Conservation (phyloP, 495 filamentous ascomycete species). For the Hypoxylon subgilvum region DNA sequence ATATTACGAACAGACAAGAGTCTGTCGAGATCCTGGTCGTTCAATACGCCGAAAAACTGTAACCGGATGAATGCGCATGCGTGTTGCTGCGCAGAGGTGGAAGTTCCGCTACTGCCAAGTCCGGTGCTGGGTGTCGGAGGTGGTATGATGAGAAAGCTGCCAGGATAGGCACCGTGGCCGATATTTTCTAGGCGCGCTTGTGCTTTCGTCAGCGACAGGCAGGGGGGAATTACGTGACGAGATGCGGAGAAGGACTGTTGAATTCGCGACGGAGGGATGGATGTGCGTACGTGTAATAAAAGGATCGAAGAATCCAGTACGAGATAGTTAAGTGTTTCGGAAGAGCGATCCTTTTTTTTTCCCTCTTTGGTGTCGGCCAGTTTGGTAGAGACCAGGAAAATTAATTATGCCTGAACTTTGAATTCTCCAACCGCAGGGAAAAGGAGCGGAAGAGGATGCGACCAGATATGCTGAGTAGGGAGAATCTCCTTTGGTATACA, state of each 20-base stretch:
- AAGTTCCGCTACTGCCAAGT: slow-evolving; percentile 4
- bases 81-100: slow-evolving; percentile 22
- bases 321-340: neutral
- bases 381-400: slow-evolving; percentile 15
- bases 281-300: slow-evolving; percentile 21
- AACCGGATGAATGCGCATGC: slow-evolving; percentile 17
- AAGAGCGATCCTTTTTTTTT: slow-evolving; percentile 19
- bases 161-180: neutral
- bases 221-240: too few species aligned
- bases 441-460: slow-evolving; percentile 34
- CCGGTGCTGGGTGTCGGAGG: neutral
- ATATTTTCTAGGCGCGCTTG: slow-evolving; percentile 12
- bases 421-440: slow-evolving; percentile 25
- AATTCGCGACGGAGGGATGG: slow-evolving; percentile 1
- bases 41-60: slow-evolving; percentile 26
- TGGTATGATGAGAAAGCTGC: neutral
- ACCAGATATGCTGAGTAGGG: slow-evolving; percentile 22
- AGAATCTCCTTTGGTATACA: slow-evolving; percentile 24
- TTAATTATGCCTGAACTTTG: slow-evolving; percentile 20
- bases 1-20: slow-evolving; percentile 32
- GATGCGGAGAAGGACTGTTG: slow-evolving; percentile 3
- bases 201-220: slow-evolving; percentile 34
- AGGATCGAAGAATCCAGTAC: slow-evolving; percentile 10
- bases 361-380: slow-evolving; percentile 7
- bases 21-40: slow-evolving; percentile 34